Base-by-base conservation (phyloP, 2,329 filamentous ascomycete species). In the Phoma herbarum region DNA sequence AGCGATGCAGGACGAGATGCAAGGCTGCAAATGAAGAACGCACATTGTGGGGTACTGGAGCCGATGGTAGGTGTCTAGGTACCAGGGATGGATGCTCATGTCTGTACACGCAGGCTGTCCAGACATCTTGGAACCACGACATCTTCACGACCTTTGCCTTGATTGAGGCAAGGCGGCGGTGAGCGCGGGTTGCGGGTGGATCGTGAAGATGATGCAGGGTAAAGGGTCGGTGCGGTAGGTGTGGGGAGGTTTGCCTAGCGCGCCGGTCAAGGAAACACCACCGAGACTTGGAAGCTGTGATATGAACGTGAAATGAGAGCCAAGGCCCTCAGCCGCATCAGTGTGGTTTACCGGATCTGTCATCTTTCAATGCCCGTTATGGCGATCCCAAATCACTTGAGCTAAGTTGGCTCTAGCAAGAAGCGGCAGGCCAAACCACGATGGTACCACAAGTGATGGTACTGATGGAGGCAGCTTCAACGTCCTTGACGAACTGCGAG, bases 221-320 rank as follows among this genome's bases (percentile, higher is more conserved):
- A n/a, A 35, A 26, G 33, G 56, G 41, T 49, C 29, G 31, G 44
- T 31, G 44, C 55, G 49, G 55, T 37, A 37, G 23, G n/a, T 43
- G 56, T 53, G 56, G 48, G 39, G 47, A 22, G 11, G 8, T 29
- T 9, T 43, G 52, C 52, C 23, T 58, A 53, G 56, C 20, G 49
- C 37, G 12, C 50, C 39, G 31, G 31, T 50, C 31, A 35, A 54
- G 56, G 55, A 47, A 52, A 28, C 37, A 53, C 29, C 25, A 50
- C 35, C 56, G 37, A 50, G 44, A 25, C 49, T 52, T 52, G 28
- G 22, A 26, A 51, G n/a, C n/a, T 25, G 18, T 20, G 6, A 25
- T 20, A 37, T 28, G 39, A 45, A 31, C 22, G 10, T 26, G 14
- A 33, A 35, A 31, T 25, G 39, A 51, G 14, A 8, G 41, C 48